Conservation (phyloP, 352 stramenopile species). For the Albugo candida region DNA sequence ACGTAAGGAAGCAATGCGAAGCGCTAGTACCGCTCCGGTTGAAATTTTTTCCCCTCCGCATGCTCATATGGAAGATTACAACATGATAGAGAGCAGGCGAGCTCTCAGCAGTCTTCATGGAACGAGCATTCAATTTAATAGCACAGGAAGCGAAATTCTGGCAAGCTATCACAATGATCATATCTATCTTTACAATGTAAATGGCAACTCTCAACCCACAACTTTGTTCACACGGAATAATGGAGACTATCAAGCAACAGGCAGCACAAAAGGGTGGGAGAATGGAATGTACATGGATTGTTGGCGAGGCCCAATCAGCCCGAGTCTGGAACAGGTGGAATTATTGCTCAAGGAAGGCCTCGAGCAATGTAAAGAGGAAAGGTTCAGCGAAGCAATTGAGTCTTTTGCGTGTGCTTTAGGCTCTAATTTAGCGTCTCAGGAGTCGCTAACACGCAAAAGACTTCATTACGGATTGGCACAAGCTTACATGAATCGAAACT, state of each 20-base stretch:
- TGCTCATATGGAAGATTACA: constrained; percentile 40
- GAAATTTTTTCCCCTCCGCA: constrained; percentile 60
- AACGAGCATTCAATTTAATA: constrained; percentile 68
- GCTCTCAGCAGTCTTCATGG: constrained; percentile 39
- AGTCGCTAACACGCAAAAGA: constrained; percentile 15
- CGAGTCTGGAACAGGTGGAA: not conserved
- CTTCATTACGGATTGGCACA: constrained; percentile 38
- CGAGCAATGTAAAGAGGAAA: too few species aligned
- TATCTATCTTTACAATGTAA: constrained; percentile 61
- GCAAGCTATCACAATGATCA: constrained; percentile 76
- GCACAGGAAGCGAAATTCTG: constrained; percentile 38
- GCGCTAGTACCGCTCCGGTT: constrained; percentile 20
- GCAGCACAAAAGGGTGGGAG: constrained; percentile 12
- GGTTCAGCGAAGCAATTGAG: too few species aligned
- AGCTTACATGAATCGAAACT: constrained; percentile 36
- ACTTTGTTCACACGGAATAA: constrained; percentile 4
- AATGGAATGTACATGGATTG: constrained; percentile 19
- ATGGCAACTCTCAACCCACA: constrained; percentile 8
- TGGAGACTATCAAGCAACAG: constrained; percentile 5
- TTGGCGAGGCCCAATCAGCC: constrained; percentile 6
- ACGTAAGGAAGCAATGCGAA: not conserved
- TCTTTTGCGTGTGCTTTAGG: too few species aligned
- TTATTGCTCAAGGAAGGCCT: too few species aligned
- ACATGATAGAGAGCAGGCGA: constrained; percentile 15
- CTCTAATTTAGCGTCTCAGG: too few species aligned